Evolutionary conservation across 352 stramenopile species (phyloP).

Genomic region (Thraustochytrium striatum): DNA sequence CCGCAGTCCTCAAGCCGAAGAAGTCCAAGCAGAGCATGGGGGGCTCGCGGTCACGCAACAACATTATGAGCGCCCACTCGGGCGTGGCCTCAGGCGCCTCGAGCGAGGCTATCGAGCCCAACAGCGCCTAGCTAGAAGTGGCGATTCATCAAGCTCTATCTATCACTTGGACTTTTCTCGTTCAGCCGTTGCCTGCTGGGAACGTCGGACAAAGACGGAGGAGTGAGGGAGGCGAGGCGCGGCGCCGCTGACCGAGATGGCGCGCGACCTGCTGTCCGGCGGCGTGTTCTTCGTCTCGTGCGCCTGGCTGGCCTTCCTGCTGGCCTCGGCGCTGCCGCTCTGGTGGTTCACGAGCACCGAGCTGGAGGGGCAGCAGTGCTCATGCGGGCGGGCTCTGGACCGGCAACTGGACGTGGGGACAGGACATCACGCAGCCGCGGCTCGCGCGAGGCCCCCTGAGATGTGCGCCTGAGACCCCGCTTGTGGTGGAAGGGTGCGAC

Average conservation of each 20-base stretch:
- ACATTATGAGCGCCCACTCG: too few relatives aligned
- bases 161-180: too few relatives aligned
- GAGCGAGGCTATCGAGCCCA: too few relatives aligned
- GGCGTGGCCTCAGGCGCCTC: too few relatives aligned
- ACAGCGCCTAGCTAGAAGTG: too few relatives aligned
- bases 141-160: too few relatives aligned
- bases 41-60: too few relatives aligned
- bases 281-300: constrained; percentile 19
- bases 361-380: constrained; percentile 38
- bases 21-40: too few relatives aligned
- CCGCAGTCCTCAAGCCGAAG: too few relatives aligned
- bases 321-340: constrained; percentile 32
- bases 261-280: background rate
- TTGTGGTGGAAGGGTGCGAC: constrained; percentile 12
- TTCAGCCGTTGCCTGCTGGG: too few relatives aligned
- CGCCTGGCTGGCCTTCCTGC: constrained; percentile 10
- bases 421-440: constrained; percentile 6
- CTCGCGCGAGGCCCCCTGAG: background rate
- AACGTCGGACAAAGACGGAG: too few relatives aligned
- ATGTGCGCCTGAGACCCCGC: background rate
- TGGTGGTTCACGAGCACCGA: constrained; percentile 45
- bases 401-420: constrained; percentile 25
- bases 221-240: too few relatives aligned
- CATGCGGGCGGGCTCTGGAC: constrained; percentile 22
- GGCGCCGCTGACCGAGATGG: background rate